A percentile compares a stretch with the other conserved stretches of the same genome.
These are phyloP conservation scores for Cercospora citrullina DNA, from an alignment of 2,329 filamentous ascomycete species.

Conservation along the genomic window DNA sequence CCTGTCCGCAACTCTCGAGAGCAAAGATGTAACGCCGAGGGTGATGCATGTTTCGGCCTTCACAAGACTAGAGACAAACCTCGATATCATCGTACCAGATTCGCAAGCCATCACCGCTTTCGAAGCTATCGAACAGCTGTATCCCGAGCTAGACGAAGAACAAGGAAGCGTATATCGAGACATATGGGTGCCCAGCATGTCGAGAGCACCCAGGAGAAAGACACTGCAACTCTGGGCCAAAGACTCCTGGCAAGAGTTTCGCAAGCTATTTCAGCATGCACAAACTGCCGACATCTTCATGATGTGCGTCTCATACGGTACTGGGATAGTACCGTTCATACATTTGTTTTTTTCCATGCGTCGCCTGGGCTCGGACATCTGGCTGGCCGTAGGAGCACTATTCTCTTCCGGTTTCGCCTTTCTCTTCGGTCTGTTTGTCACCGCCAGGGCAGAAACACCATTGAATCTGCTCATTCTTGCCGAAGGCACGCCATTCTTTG, in stretches of 20 bases:
- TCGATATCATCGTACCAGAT: neutral
- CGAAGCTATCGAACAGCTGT: neutral
- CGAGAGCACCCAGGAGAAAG: neutral
- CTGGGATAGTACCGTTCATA: conserved; percentile 97
- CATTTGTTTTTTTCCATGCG: conserved; percentile 97
- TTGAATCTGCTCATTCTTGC: conserved; percentile 92
- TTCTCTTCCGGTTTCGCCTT: conserved; percentile 93
- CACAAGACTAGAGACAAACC: neutral
- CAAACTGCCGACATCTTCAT: conserved; percentile 96
- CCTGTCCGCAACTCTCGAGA: neutral
- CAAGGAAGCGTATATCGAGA: neutral
- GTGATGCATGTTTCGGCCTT: neutral
- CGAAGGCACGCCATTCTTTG: conserved; percentile 91
- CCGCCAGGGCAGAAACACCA: conserved; percentile 86
- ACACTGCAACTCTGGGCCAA: conserved; percentile 58
- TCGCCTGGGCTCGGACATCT: conserved; percentile 93
- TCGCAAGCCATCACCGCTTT: neutral
- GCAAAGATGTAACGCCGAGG: neutral
- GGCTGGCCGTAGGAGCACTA: conserved; percentile 86
- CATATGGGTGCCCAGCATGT: neutral
- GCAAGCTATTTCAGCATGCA: conserved; percentile 78
- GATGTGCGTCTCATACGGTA: conserved; percentile 92
- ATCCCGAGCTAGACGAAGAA: neutral
- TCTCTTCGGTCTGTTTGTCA: conserved; percentile 88
- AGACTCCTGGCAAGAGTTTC: conserved; percentile 82